Conservation (phyloP, 164 flowering plant species). For the Liriodendron chinense region DNA sequence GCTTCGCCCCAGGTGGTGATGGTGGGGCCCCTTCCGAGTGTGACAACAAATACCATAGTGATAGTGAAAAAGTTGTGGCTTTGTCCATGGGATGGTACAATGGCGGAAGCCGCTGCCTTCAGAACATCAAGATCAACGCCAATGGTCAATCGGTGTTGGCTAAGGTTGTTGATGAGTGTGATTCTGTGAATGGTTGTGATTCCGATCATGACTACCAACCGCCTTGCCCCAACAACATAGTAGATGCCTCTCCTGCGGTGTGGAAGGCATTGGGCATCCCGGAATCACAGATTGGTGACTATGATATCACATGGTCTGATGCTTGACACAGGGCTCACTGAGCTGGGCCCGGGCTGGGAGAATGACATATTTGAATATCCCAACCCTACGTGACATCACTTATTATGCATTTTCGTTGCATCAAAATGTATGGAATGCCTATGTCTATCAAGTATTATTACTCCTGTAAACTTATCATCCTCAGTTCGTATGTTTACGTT, state of each 20-base stretch:
- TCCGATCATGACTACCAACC: constrained; percentile 6
- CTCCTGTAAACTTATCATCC: too few relatives aligned
- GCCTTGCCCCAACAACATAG: constrained; percentile 12
- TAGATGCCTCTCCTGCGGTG: constrained; percentile 10
- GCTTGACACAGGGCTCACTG: neutral
- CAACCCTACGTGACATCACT: too few relatives aligned
- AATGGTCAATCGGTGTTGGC: constrained; percentile 1
- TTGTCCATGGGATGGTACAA: constrained; percentile 9
- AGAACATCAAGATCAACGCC: constrained; percentile 7
- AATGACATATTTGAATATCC: too few relatives aligned
- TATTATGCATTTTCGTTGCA: too few relatives aligned
- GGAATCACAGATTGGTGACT: constrained; percentile 1
- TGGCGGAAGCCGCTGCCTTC: constrained; percentile 2
- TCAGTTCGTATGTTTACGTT: too few relatives aligned
- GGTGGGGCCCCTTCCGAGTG: constrained; percentile 28
- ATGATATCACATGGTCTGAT: constrained; percentile 6
- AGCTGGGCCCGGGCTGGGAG: too few relatives aligned
- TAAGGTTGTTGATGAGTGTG: constrained; percentile 15
- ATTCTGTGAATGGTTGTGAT: constrained; percentile 8
- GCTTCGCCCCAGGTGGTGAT: constrained; percentile 19
- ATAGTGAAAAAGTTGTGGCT: constrained; percentile 1
- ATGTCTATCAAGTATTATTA: too few relatives aligned
- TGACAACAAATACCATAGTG: constrained; percentile 16
- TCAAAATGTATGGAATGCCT: too few relatives aligned
- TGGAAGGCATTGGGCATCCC: constrained; percentile 6